phyloP scores from a whole-genome alignment of 2,329 filamentous ascomycete genomes.

The Talaromyces sp. region DNA sequence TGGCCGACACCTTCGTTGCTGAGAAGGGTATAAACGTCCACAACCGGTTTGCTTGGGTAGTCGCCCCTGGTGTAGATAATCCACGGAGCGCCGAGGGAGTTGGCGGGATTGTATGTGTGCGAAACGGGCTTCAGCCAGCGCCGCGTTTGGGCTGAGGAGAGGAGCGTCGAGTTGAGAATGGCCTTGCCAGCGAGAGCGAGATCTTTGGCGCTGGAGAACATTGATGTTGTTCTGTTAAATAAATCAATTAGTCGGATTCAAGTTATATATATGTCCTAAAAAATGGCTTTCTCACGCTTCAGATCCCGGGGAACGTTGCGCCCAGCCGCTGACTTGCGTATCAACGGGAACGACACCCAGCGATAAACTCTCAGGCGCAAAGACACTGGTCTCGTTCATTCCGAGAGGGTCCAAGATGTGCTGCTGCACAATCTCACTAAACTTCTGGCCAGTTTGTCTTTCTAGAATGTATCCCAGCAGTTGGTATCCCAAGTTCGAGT shows the following conservation, averaged over 20 bases:
- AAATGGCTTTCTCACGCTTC: neutral
- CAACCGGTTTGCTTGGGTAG: conserved; percentile 17
- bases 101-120: conserved; percentile 28
- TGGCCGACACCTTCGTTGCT: neutral
- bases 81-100: conserved; percentile 34
- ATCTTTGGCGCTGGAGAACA: neutral
- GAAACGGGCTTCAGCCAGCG: conserved; percentile 39
- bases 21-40: conserved; percentile 30
- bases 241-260: neutral
- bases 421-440: neutral
- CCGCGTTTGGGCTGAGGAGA: conserved; percentile 28
- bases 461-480: conserved; percentile 36
- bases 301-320: neutral
- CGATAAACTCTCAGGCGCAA: neutral
- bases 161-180: conserved; percentile 34
- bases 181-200: conserved; percentile 25
- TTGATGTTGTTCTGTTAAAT: neutral
- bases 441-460: conserved; percentile 24
- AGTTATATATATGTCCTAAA: neutral
- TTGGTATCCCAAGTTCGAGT: conserved; percentile 36
- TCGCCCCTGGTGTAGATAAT: conserved; percentile 27
- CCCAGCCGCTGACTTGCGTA: neutral
- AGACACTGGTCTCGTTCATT: neutral
- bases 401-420: neutral
- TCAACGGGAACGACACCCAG: neutral